These are phyloP conservation scores for Plasmopara viticola DNA, from an alignment of 352 stramenopile species.

Conservation along the genomic window DNA sequence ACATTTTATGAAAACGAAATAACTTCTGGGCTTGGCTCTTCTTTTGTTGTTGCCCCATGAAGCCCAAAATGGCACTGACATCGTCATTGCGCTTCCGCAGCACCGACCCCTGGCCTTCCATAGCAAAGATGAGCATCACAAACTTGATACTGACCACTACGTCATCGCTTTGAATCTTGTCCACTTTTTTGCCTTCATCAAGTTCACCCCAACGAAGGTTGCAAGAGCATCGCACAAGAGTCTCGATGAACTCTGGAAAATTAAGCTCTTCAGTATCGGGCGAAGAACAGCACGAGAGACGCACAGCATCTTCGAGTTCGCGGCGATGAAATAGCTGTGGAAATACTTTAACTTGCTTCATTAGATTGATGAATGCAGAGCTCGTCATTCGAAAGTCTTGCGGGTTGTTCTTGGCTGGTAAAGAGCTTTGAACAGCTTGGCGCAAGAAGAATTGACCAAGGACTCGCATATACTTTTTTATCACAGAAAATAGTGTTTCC, in stretches of 20 bases:
- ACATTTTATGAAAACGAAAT: conserved; percentile 37
- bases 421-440: conserved; percentile 15
- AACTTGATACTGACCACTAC: conserved; percentile 51
- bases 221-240: conserved; percentile 42
- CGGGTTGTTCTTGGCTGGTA: conserved; percentile 7
- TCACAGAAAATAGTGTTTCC: conserved; percentile 29
- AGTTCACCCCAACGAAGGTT: conserved; percentile 39
- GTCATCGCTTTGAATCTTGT: conserved; percentile 4
- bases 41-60: conserved; percentile 39
- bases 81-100: conserved; percentile 53
- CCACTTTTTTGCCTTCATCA: background rate
- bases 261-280: conserved; percentile 27
- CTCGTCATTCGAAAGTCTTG: conserved; percentile 25
- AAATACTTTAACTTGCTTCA: conserved; percentile 50
- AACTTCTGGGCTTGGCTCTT: conserved; percentile 34
- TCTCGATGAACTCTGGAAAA: conserved; percentile 60
- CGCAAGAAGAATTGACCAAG: conserved; percentile 40
- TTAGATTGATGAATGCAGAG: conserved; percentile 32
- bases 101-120: conserved; percentile 61
- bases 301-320: conserved; percentile 44
- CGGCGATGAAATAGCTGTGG: conserved; percentile 54
- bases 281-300: conserved; percentile 23
- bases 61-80: conserved; percentile 41
- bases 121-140: conserved; percentile 70
- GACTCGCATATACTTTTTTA: conserved; percentile 37